phyloP scores from a whole-genome alignment of 306 rosid species.

The Adenanthera pavonina region DNA sequence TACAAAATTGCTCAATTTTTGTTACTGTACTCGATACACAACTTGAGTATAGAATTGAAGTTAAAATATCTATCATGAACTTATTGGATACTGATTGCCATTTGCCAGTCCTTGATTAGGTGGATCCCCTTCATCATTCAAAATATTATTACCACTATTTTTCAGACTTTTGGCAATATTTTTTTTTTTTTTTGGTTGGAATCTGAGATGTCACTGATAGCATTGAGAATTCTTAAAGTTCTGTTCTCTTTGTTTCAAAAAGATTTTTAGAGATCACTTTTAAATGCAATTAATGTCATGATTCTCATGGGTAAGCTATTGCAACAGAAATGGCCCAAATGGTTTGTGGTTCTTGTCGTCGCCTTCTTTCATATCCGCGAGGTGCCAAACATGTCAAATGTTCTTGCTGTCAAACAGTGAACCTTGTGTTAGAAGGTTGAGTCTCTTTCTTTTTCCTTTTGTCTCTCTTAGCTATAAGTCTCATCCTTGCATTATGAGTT shows the following conservation, averaged over 20 bases:
- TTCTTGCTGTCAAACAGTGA: slow-evolving; percentile 80
- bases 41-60: too few relatives aligned
- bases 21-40: too few relatives aligned
- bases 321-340: slow-evolving; percentile 78
- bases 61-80: too few relatives aligned
- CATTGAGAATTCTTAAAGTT: not conserved
- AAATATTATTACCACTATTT: not conserved
- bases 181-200: not conserved
- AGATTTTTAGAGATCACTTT: not conserved
- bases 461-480: slow-evolving; percentile 20
- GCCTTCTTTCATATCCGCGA: slow-evolving; percentile 69
- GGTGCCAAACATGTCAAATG: slow-evolving; percentile 82
- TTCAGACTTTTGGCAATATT: slow-evolving; percentile 2
- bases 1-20: too few relatives aligned
- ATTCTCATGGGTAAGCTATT: slow-evolving; percentile 23
- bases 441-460: slow-evolving; percentile 32
- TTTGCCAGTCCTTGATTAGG: too few relatives aligned
- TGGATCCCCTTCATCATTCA: too few relatives aligned
- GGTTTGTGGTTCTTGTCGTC: slow-evolving; percentile 93
- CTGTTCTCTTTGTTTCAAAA: not conserved
- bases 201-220: slow-evolving; percentile 1
- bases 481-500: slow-evolving; percentile 10
- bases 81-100: too few relatives aligned
- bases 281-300: slow-evolving; percentile 21
- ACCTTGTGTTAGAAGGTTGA: slow-evolving; percentile 81